Conservation (phyloP, 108 stramenopile genomes). For the Epithemia pelagica region DNA sequence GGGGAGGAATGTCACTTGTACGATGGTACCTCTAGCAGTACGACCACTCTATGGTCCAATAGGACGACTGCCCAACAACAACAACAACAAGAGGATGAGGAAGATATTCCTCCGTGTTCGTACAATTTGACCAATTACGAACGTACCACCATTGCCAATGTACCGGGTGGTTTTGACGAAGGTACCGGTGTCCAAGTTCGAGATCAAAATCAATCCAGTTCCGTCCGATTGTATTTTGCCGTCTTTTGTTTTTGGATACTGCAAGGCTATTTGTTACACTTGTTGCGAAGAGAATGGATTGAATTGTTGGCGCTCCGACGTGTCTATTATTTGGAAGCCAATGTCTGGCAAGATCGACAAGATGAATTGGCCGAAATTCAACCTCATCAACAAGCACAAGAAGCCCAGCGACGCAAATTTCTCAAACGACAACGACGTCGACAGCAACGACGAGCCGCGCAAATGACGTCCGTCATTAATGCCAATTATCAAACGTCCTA, state of each 20-base stretch:
- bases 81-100: conserved; percentile 1
- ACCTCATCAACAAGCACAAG: conserved; percentile 19
- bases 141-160: conserved; percentile 65
- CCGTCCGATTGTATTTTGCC: conserved; percentile 46
- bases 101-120: neutral
- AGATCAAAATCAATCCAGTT: conserved; percentile 15
- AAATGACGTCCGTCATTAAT: neutral
- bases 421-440: neutral
- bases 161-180: conserved; percentile 17
- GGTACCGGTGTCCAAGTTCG: neutral
- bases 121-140: conserved; percentile 66
- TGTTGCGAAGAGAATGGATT: conserved; percentile 57
- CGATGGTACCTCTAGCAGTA: neutral
- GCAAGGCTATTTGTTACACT: conserved; percentile 33
- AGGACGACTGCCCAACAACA: neutral
- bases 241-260: conserved; percentile 57
- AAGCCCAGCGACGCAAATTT: conserved; percentile 12
- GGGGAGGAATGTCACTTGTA: conserved; percentile 11
- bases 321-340: conserved; percentile 76
- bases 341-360: conserved; percentile 62
- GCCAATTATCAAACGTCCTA: too few species aligned
- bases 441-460: neutral
- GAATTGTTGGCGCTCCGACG: conserved; percentile 67
- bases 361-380: conserved; percentile 50
- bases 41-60: too few species aligned